phyloP scores from a whole-genome alignment of 768 basidiomycete genomes.

The Rhodosporidiobolus odoratus region DNA sequence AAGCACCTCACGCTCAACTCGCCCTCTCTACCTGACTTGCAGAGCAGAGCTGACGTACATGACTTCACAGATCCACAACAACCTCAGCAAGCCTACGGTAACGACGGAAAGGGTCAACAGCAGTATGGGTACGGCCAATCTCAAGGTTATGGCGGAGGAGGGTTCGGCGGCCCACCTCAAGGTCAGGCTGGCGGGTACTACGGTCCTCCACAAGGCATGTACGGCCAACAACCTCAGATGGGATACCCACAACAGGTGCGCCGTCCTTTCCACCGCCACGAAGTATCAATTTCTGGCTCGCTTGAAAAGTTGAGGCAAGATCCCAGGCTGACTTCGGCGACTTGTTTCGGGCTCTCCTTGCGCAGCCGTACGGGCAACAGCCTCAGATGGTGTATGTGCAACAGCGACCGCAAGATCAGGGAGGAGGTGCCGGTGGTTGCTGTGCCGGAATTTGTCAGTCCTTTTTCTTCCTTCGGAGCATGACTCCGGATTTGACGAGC shows the following conservation, averaged over 20 bases:
- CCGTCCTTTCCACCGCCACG: neutral
- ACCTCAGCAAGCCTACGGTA: slow-evolving; percentile 15
- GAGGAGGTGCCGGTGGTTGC: neutral
- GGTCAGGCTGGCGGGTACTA: too few relatives aligned
- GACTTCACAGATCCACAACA: slow-evolving; percentile 12
- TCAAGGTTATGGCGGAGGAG: neutral
- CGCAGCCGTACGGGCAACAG: neutral
- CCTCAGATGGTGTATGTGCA: slow-evolving; percentile 1
- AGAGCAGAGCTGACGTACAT: neutral
- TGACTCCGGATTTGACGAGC: too few relatives aligned
- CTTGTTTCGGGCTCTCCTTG: neutral
- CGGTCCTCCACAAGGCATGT: too few relatives aligned
- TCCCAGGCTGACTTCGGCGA: too few relatives aligned
- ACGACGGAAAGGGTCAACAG: slow-evolving; percentile 19
- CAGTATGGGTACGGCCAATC: slow-evolving; percentile 5
- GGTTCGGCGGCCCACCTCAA: neutral
- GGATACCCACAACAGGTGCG: neutral
- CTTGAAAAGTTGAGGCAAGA: too few relatives aligned
- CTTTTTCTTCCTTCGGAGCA: neutral
- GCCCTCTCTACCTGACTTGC: neutral
- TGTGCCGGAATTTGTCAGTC: neutral
- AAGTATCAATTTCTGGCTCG: too few relatives aligned
- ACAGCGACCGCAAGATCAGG: neutral
- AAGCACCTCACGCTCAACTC: neutral
- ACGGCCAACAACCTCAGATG: slow-evolving; percentile 1